phyloP scores from a whole-genome alignment of 257 asterid genomes.

The Fraxinus quadrangulata region DNA sequence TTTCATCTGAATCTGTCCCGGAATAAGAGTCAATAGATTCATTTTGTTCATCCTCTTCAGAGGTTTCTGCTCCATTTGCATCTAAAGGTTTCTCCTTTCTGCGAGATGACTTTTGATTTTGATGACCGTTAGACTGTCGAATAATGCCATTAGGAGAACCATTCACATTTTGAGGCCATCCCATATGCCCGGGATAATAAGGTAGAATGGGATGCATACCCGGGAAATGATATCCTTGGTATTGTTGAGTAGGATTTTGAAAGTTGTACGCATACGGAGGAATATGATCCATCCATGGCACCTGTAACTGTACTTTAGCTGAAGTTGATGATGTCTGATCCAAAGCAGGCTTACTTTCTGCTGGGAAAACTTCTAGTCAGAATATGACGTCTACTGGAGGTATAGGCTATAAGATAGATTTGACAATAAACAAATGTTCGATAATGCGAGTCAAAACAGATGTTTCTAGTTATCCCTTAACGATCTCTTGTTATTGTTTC shows the following conservation, averaged over 20 bases:
- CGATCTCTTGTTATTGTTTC: neutral
- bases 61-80: constrained; percentile 42
- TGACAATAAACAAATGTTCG: neutral
- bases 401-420: too few species aligned
- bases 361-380: constrained; percentile 14
- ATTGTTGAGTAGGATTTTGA: constrained; percentile 55
- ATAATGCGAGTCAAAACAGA: neutral
- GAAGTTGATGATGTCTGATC: constrained; percentile 40
- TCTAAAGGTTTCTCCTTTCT: constrained; percentile 47
- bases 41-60: constrained; percentile 64
- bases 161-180: constrained; percentile 45
- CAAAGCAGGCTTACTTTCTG: constrained; percentile 50
- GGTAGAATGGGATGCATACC: constrained; percentile 58
- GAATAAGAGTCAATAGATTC: constrained; percentile 50
- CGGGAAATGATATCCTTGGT: constrained; percentile 55
- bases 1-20: constrained; percentile 45
- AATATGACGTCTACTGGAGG: neutral
- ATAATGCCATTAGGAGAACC: constrained; percentile 35
- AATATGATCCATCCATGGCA: constrained; percentile 84
- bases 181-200: constrained; percentile 64
- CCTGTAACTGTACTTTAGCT: constrained; percentile 54
- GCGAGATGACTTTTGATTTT: constrained; percentile 39
- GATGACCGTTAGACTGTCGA: constrained; percentile 33
- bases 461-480: neutral
- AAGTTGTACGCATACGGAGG: constrained; percentile 71